Conservation (phyloP, 2,329 filamentous ascomycete species). For the Fusarium poae region DNA sequence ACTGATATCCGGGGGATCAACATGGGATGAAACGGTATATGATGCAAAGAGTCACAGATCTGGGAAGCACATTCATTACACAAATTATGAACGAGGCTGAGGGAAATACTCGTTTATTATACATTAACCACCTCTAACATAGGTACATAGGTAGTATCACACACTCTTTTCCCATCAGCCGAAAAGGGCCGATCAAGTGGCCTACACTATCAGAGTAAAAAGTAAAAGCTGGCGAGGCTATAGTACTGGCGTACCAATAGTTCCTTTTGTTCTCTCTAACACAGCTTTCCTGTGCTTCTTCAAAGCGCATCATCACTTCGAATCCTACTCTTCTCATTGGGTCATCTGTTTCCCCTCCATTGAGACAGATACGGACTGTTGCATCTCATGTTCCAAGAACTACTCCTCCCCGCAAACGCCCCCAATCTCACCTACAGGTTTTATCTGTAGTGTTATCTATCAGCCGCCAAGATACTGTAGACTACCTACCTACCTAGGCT, state of each 20-base stretch:
- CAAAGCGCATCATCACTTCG: conserved; percentile 23
- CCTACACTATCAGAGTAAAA: not conserved
- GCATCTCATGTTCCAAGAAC: conserved; percentile 35
- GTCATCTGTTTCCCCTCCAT: conserved; percentile 12
- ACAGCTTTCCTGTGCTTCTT: conserved; percentile 25
- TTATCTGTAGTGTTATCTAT: conserved; percentile 28
- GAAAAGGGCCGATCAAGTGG: conserved; percentile 37
- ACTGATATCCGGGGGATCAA: conserved; percentile 32
- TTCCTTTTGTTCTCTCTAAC: conserved; percentile 2
- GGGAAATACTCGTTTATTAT: not conserved
- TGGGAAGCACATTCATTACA: conserved; percentile 22
- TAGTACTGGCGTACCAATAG: conserved; percentile 28
- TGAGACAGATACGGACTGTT: conserved; percentile 33
- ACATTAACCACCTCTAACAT: not conserved
- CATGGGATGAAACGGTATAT: conserved; percentile 38
- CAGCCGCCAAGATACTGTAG: conserved; percentile 23
- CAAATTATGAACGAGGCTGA: conserved; percentile 27
- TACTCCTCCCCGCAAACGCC: conserved; percentile 28
- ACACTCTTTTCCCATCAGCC: not conserved
- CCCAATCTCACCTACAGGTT: conserved; percentile 34
- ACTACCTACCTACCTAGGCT: not conserved
- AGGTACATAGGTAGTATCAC: not conserved
- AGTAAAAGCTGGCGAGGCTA: conserved; percentile 18
- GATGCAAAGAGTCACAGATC: conserved; percentile 41
- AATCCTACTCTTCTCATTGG: conserved; percentile 27